Conservation (phyloP, 305 asterid species). For the Plantago lanceolata region DNA sequence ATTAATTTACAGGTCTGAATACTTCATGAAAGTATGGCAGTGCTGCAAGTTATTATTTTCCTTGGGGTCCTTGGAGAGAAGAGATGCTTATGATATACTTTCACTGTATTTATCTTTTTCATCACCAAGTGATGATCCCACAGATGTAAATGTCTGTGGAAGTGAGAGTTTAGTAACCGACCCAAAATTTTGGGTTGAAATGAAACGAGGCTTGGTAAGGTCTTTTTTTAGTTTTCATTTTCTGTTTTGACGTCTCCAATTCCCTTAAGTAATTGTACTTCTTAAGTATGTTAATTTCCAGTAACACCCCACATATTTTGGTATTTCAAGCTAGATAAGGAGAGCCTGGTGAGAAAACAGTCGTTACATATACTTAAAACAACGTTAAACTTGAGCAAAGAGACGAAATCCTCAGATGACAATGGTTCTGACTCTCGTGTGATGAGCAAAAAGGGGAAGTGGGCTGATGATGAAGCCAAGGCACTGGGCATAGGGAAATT, state of each 20-base stretch:
- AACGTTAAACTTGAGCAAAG: slow-evolving; percentile 47
- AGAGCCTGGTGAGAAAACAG: slow-evolving; percentile 82
- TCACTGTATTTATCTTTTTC: slow-evolving; percentile 64
- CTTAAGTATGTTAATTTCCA: slow-evolving; percentile 20
- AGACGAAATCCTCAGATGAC: slow-evolving; percentile 44
- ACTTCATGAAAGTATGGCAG: slow-evolving; percentile 58
- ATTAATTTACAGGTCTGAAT: slow-evolving; percentile 49
- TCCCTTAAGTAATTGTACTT: slow-evolving; percentile 16
- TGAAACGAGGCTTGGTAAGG: slow-evolving; percentile 83
- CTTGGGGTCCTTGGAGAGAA: slow-evolving; percentile 70
- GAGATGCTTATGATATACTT: slow-evolving; percentile 80
- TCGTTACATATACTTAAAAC: slow-evolving; percentile 63
- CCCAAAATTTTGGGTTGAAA: slow-evolving; percentile 72
- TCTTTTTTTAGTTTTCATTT: slow-evolving; percentile 4
- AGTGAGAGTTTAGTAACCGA: slow-evolving; percentile 45
- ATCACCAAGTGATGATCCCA: slow-evolving; percentile 37
- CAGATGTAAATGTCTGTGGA: slow-evolving; percentile 38
- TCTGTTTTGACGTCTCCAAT: not conserved
- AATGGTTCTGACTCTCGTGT: slow-evolving; percentile 35
- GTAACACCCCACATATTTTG: slow-evolving; percentile 24
- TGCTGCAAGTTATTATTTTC: slow-evolving; percentile 67
- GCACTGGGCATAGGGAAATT: slow-evolving; percentile 75
- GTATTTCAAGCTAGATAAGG: slow-evolving; percentile 69
- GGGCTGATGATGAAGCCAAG: slow-evolving; percentile 89
- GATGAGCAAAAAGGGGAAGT: slow-evolving; percentile 66